phyloP scores from a whole-genome alignment of 2,329 filamentous ascomycete genomes.

The Lecanoromycetidae sp. region DNA sequence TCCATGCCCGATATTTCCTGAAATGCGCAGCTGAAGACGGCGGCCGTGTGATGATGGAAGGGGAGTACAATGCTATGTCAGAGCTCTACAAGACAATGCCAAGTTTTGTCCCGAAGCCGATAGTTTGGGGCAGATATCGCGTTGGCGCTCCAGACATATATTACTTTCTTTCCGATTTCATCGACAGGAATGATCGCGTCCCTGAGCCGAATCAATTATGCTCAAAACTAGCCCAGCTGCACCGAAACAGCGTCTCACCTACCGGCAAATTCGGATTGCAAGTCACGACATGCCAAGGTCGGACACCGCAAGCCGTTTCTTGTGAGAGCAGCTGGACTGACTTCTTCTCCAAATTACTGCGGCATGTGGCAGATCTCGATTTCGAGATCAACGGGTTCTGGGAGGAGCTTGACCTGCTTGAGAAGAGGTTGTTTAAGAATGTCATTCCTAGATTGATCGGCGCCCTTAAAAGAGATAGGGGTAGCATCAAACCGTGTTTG shows the following conservation, averaged over 20 bases:
- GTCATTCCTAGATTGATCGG: slow-evolving; percentile 24
- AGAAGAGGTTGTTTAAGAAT: slow-evolving; percentile 16
- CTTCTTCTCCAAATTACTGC: slow-evolving; percentile 28
- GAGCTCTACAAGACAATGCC: slow-evolving; percentile 22
- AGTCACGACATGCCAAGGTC: slow-evolving; percentile 25
- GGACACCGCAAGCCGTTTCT: slow-evolving; percentile 19
- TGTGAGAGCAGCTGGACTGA: slow-evolving; percentile 32
- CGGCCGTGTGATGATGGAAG: slow-evolving; percentile 20
- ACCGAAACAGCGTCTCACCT: slow-evolving; percentile 23
- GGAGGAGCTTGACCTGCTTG: slow-evolving; percentile 22
- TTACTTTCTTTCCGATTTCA: slow-evolving; percentile 25
- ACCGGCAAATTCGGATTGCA: slow-evolving; percentile 30
- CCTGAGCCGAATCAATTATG: slow-evolving; percentile 22
- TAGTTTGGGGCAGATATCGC: slow-evolving; percentile 20
- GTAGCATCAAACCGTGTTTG: slow-evolving; percentile 21
- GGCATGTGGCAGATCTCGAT: slow-evolving; percentile 23
- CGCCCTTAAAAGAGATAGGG: slow-evolving; percentile 20
- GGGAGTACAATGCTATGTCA: slow-evolving; percentile 25
- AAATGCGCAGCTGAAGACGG: slow-evolving; percentile 19
- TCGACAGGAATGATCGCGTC: slow-evolving; percentile 21
- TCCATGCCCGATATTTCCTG: slow-evolving; percentile 19
- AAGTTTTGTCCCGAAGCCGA: slow-evolving; percentile 24
- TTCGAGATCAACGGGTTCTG: slow-evolving; percentile 24
- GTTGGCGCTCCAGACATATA: slow-evolving; percentile 17
- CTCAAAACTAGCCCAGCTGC: slow-evolving; percentile 22